Evolutionary conservation across 1,284 basidiomycete genomes (phyloP).

Genomic region (Ceratobasidium sp.): DNA sequence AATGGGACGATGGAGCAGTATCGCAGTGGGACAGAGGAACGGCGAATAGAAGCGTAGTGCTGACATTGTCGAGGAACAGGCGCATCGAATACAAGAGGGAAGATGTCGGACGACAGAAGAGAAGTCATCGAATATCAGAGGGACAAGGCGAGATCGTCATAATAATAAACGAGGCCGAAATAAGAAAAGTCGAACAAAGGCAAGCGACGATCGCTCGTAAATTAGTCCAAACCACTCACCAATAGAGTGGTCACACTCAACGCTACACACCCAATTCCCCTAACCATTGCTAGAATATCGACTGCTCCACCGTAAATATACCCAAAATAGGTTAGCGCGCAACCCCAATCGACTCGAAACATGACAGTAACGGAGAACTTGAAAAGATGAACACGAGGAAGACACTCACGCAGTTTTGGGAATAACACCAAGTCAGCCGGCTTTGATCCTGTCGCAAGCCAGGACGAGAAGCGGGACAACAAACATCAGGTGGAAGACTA

Average conservation of each 20-base stretch:
- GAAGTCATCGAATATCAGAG: neutral
- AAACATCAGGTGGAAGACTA: conserved; percentile 47
- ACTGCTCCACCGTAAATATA: conserved; percentile 25
- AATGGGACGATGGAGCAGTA: neutral
- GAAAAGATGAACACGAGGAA: neutral
- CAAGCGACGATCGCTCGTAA: neutral
- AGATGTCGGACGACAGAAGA: neutral
- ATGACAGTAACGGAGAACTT: neutral
- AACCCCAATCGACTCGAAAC: neutral
- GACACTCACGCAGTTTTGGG: conserved; percentile 27
- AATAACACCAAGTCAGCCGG: conserved; percentile 11
- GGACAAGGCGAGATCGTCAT: neutral
- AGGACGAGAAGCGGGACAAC: conserved; percentile 45
- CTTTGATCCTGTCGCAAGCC: conserved; percentile 44
- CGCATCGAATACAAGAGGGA: neutral
- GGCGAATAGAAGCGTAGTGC: neutral
- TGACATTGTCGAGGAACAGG: neutral
- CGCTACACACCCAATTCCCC: conserved; percentile 75
- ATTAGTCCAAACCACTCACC: conserved; percentile 55
- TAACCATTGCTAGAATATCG: conserved; percentile 75
- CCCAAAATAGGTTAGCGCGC: neutral
- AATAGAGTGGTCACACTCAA: conserved; percentile 79
- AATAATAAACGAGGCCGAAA: neutral
- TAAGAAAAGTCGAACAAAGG: conserved; percentile 14
- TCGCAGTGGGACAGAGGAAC: neutral